phyloP scores from a whole-genome alignment of 306 rosid genomes.

The Lathyrus aphaca region DNA sequence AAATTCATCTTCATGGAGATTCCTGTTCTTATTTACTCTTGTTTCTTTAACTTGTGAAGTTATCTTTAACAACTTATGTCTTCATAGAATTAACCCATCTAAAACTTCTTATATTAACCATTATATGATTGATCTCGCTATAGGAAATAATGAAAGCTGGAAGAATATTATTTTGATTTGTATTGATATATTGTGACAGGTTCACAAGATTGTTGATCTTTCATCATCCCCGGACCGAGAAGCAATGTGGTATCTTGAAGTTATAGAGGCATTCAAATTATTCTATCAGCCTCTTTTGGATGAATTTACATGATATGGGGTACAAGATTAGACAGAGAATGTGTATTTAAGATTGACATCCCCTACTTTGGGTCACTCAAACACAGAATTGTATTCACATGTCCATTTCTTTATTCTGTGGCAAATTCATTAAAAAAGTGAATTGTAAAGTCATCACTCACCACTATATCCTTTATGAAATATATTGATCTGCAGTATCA shows the following conservation, averaged over 20 bases:
- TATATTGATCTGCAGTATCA: not conserved
- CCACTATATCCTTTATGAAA: not conserved
- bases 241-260: conserved; percentile 96
- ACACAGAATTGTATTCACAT: not conserved
- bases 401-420: not conserved
- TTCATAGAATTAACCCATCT: not conserved
- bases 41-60: not conserved
- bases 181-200: conserved; percentile 44
- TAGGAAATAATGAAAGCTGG: conserved; percentile 5
- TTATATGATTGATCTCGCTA: not conserved
- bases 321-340: conserved; percentile 5
- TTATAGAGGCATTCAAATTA: conserved; percentile 77
- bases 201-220: conserved; percentile 95
- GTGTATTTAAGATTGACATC: conserved; percentile 8
- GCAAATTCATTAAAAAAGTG: not conserved
- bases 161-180: conserved; percentile 5
- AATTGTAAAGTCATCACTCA: conserved; percentile 11
- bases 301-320: conserved; percentile 43
- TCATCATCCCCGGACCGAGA: conserved; percentile 73
- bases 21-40: not conserved
- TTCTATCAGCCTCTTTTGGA: conserved; percentile 74
- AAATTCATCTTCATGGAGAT: not conserved
- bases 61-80: not conserved
- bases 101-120: not conserved
- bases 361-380: not conserved